Evolutionary conservation across 768 basidiomycete species (phyloP), one percentile per base, ranked within the genome.

Genomic region (Austroboletus festivus): DNA sequence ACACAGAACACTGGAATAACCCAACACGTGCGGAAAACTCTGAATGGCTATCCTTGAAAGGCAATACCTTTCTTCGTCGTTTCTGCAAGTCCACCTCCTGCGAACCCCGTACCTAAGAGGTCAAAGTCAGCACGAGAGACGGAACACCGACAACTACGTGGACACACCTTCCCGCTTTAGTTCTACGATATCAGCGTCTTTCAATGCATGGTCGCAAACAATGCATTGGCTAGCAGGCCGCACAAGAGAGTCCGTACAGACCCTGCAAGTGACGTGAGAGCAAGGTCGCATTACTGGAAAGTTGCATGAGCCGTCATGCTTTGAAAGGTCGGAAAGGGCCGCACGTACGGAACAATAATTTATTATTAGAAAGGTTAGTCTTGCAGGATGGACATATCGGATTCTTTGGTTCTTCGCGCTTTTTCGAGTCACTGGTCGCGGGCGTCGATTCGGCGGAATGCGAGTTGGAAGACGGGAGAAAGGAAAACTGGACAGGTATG

Each of bases 11-110:
- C 12, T 6, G 28, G 12, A 28, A 28, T 38, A 23, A 21, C 30
- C 33, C 24, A 15, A 53, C 43, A 51, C 48, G 47, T 34, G 40
- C 21, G 42, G 34, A 35, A 40, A 40, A 9, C 16, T 13, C n/a
- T 15, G 34, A 40, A 51, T 45, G 37, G 24, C 54, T 64, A 93
- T 37, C 89, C 91, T 62, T 94, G 91, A 73, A 97, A 95, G 0
- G 91, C 86, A 12, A 91, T 70, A 2, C 91, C 92, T 23, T 73
- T 74, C 64, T 80, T 86, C 31, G 80, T 83, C 0, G 88, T 86
- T 69, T 95, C 91, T n/a, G 93, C 91, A 55, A 92, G 68, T 6
- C 94, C 94, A n/a, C 94, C 93, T 45, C 89, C 88, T 8, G 94
- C 93, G 61, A 89, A 97, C 0, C 94, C 93, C 10, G 94, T 97